Evolutionary conservation across 495 filamentous ascomycete genomes (phyloP), one percentile per base, ranked within the genome.

Genomic region (Aspergillus coremiiformis): DNA sequence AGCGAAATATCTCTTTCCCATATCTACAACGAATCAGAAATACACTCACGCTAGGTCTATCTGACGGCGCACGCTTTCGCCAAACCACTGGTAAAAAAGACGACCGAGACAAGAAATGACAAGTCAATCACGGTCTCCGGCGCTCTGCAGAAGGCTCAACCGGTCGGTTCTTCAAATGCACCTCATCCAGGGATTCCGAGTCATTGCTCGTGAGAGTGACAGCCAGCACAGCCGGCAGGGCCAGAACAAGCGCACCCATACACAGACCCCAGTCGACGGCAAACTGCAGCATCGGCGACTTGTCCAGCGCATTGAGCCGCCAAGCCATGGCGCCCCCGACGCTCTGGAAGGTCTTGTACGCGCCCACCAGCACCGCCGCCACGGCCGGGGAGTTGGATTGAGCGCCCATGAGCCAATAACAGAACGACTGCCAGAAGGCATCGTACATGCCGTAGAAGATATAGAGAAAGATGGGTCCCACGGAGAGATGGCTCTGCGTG

Each of bases 371-470:
- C 3, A 29, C 11, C 6, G 44, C 44, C 5, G 27, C 44, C 24
- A 32, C 26, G 17, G 27, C 27, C 7, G 44, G 44, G 4, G 44
- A 47, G 15, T 47, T 29, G 11, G 44, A 33, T 26, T 10, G 44
- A 9, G 27, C 27, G 3, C 44, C 44, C 8, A 47, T 33, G 26
- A 32, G n/a, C 89, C 88, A 94, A 75, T 94, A 94, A 39, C 91
- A 84, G 59, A 71, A 77, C 3, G 85, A 87, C 67, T 92, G 87
- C 75, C 75, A 76, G 32, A 68, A 32, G 4, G 74, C 72, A 54
- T 79, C 77, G 55, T 68, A 80, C 58, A 71, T 65, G 22, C 77
- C 77, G 55, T 79, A 79, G 57, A 78, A 77, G 64, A 78, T 73
- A 62, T 77, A 79, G 2, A 79, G 59, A 59, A 80, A 75, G 41